Percentiles rank a stretch among this genome's conserved stretches.
These are phyloP conservation scores for Monosporascus ibericus DNA, from an alignment of 2,329 filamentous ascomycete genomes.

Conservation along the genomic window DNA sequence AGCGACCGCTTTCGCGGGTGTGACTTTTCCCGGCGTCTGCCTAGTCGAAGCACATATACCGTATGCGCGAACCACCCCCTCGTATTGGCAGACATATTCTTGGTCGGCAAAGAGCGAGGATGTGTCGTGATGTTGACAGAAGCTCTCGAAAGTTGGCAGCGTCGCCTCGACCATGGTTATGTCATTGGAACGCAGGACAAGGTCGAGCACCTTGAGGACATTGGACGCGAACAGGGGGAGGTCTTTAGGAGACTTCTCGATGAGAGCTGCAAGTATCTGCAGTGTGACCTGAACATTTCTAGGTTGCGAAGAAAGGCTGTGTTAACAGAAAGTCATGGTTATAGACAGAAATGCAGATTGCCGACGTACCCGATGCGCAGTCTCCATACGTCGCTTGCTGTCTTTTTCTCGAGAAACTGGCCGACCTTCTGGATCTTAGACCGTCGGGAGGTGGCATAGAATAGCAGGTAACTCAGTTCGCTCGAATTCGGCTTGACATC, in stretches of 20 bases:
- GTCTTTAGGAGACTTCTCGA: slow-evolving; percentile 88
- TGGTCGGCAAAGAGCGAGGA: slow-evolving; percentile 81
- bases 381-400: slow-evolving; percentile 84
- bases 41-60: slow-evolving; percentile 70
- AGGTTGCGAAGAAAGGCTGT: slow-evolving; percentile 3
- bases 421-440: slow-evolving; percentile 97
- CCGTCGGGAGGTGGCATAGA: slow-evolving; percentile 89
- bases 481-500: slow-evolving; percentile 95
- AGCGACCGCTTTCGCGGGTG: slow-evolving; percentile 63
- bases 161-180: slow-evolving; percentile 91
- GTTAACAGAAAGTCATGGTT: slow-evolving; percentile 1
- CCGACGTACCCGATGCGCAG: slow-evolving; percentile 69
- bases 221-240: slow-evolving; percentile 81
- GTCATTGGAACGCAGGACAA: slow-evolving; percentile 78
- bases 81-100: slow-evolving; percentile 74
- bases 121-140: slow-evolving; percentile 83
- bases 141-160: slow-evolving; percentile 76
- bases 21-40: slow-evolving; percentile 42
- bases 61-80: slow-evolving; percentile 74
- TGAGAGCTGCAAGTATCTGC: slow-evolving; percentile 82
- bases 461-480: slow-evolving; percentile 93
- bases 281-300: slow-evolving; percentile 94
- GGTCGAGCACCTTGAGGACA: slow-evolving; percentile 77
- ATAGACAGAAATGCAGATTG: neutral
- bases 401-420: slow-evolving; percentile 90